A percentile compares a stretch with the other conserved stretches of the same genome.
Evolutionary conservation across 495 filamentous ascomycete species (phyloP).

Genomic region (Xylaria venustula): DNA sequence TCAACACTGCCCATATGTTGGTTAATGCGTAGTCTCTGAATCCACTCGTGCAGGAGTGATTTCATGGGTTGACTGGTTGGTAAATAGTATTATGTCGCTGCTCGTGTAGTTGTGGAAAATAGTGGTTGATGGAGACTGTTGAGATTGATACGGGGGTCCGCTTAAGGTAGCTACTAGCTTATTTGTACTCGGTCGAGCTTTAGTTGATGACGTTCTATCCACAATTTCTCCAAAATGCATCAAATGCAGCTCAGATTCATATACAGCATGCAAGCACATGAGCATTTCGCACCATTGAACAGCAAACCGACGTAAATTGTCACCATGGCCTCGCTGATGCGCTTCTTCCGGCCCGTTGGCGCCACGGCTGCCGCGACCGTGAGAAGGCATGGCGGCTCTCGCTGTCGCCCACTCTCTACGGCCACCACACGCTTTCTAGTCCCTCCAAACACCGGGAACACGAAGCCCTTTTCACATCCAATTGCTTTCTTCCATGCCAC

Average conservation of each 20-base stretch:
- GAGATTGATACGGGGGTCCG: background rate
- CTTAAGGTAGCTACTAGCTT: too few species aligned
- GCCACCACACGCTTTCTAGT: background rate
- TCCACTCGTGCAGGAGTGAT: background rate
- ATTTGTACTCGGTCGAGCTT: too few species aligned
- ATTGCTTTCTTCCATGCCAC: constrained; percentile 5
- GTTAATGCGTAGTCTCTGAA: background rate
- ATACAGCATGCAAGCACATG: constrained; percentile 16
- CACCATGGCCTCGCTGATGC: constrained; percentile 23
- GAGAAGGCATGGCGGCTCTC: constrained; percentile 13
- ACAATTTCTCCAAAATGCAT: constrained; percentile 18
- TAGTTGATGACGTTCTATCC: constrained; percentile 24
- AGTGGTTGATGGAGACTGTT: background rate
- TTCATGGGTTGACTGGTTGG: background rate
- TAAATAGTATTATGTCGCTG: background rate
- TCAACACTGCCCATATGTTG: background rate
- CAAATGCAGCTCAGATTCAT: background rate
- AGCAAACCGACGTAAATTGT: constrained; percentile 11
- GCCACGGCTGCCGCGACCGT: constrained; percentile 12
- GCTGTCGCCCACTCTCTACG: constrained; percentile 5
- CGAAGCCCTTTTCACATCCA: background rate
- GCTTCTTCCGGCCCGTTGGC: constrained; percentile 17
- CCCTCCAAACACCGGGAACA: background rate
- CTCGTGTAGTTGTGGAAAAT: background rate
- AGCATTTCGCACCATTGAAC: constrained; percentile 1